A percentile compares a stretch with the other conserved stretches of the same genome.
Evolutionary conservation across 768 basidiomycete genomes (phyloP).

Genomic region (Epithele typhae): DNA sequence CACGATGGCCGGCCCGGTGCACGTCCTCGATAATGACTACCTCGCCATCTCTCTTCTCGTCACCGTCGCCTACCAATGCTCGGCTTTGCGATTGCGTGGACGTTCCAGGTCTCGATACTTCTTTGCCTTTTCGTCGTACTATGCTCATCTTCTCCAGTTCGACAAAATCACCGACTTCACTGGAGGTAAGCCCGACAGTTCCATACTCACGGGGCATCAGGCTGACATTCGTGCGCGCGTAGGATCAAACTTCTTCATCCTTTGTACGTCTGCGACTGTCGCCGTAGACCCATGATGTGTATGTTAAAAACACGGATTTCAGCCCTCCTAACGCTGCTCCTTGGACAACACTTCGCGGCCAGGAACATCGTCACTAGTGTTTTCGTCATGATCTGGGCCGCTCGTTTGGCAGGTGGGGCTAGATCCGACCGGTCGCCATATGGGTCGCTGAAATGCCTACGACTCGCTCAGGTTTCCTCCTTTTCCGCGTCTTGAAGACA

Average conservation of each 20-base stretch:
- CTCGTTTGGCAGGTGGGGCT: slow-evolving; percentile 44
- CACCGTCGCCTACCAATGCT: slow-evolving; percentile 53
- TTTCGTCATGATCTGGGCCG: slow-evolving; percentile 66
- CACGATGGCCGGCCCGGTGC: slow-evolving; percentile 26
- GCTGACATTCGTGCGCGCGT: too few relatives aligned
- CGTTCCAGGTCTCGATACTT: slow-evolving; percentile 36
- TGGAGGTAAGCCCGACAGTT: slow-evolving; percentile 36
- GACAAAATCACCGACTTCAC: slow-evolving; percentile 75
- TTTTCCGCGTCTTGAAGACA: slow-evolving; percentile 65
- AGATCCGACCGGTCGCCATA: slow-evolving; percentile 3
- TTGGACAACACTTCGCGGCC: slow-evolving; percentile 57
- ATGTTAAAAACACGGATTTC: too few relatives aligned
- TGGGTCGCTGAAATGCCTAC: not conserved
- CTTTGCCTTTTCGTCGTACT: not conserved
- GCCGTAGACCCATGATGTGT: too few relatives aligned
- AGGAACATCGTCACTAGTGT: slow-evolving; percentile 54
- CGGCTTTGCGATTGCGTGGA: slow-evolving; percentile 67
- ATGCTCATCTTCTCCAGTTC: slow-evolving; percentile 34
- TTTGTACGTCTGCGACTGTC: too few relatives aligned
- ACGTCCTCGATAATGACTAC: slow-evolving; percentile 48
- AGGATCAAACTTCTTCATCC: slow-evolving; percentile 65
- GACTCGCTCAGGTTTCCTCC: slow-evolving; percentile 45
- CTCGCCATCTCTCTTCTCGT: slow-evolving; percentile 46
- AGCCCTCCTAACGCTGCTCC: slow-evolving; percentile 59
- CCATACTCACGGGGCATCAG: too few relatives aligned